Percentiles rank a stretch among this genome's conserved stretches.
Evolutionary conservation across 148 eudicot genomes (phyloP).

Genomic region (Cornus controversa): DNA sequence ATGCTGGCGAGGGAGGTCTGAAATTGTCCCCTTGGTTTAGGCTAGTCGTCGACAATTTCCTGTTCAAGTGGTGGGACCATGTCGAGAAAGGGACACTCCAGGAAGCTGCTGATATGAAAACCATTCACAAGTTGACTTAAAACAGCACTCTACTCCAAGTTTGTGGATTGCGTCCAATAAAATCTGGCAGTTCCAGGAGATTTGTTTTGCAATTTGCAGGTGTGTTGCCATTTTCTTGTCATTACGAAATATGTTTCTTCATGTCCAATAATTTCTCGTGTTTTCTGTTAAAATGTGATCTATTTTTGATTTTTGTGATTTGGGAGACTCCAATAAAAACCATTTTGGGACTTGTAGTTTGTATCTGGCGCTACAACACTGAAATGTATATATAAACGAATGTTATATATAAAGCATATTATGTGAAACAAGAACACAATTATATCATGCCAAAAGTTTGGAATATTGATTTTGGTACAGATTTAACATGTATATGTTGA

Average conservation of each 20-base stretch:
- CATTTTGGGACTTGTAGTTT: too few relatives aligned
- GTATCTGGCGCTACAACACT: neutral
- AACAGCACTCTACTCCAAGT: neutral
- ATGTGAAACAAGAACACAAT: too few relatives aligned
- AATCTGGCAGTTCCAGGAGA: neutral
- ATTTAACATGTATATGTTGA: too few relatives aligned
- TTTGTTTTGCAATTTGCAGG: neutral
- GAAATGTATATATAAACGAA: too few relatives aligned
- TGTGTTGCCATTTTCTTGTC: neutral
- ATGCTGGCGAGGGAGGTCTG: slow-evolving; percentile 76
- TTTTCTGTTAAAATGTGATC: too few relatives aligned
- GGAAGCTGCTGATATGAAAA: slow-evolving; percentile 63
- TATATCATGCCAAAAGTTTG: too few relatives aligned
- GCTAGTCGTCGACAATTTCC: slow-evolving; percentile 72
- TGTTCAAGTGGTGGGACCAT: slow-evolving; percentile 86
- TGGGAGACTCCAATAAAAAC: too few relatives aligned
- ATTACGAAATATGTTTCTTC: neutral
- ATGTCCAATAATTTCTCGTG: neutral
- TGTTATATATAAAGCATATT: too few relatives aligned
- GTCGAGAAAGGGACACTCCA: slow-evolving; percentile 60
- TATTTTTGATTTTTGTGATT: too few relatives aligned
- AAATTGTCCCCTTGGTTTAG: slow-evolving; percentile 88
- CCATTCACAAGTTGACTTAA: slow-evolving; percentile 59
- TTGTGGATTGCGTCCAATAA: neutral
- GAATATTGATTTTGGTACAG: too few relatives aligned